These are phyloP conservation scores for Akanthomyces lecanii DNA, from an alignment of 2,329 filamentous ascomycete species.

Conservation along the genomic window DNA sequence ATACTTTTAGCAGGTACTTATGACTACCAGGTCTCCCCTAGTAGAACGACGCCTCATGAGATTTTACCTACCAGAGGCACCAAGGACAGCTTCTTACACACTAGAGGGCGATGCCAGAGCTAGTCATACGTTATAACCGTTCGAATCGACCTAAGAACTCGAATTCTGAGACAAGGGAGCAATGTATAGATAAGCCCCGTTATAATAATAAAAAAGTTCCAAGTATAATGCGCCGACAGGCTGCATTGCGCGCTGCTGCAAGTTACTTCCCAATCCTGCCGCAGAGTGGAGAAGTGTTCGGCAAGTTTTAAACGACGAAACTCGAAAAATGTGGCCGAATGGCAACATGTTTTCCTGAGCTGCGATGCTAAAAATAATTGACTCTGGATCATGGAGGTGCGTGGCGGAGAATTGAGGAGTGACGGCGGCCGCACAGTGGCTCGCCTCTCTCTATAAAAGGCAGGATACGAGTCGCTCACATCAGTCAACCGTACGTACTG, in stretches of 20 bases:
- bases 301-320: background rate
- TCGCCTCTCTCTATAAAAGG: too few relatives aligned
- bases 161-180: background rate
- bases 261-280: background rate
- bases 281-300: background rate
- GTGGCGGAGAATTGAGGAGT: background rate
- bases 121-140: background rate
- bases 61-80: background rate
- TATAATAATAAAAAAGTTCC: background rate
- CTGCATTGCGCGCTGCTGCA: constrained; percentile 1
- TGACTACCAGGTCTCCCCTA: too few relatives aligned
- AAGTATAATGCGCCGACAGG: background rate
- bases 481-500: too few relatives aligned
- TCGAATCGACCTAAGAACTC: background rate
- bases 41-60: too few relatives aligned
- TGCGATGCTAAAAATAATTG: background rate
- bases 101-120: background rate
- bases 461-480: too few relatives aligned
- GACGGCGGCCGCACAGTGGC: background rate
- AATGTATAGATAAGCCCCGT: background rate
- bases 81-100: background rate
- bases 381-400: background rate
- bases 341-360: too few relatives aligned
- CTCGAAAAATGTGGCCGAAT: background rate
- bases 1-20: too few relatives aligned